Percentiles rank a stretch among this genome's conserved stretches.
phyloP scores from a whole-genome alignment of 371 early-diverging fungal species.

The Saksenaea oblongispora region DNA sequence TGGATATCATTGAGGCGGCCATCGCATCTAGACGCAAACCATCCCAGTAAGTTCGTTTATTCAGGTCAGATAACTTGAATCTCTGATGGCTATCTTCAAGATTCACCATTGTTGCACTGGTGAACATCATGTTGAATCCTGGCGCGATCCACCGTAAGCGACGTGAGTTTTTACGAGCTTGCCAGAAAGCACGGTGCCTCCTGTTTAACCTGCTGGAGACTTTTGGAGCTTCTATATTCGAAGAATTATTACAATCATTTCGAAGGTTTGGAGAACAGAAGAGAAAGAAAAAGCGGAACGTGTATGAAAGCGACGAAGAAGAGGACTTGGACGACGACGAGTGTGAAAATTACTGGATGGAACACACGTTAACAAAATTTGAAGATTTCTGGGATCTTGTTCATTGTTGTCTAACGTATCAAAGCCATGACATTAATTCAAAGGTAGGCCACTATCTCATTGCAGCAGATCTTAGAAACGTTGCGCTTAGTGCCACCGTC shows the following conservation, averaged over 20 bases:
- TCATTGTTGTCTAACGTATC: neutral
- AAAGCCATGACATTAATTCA: neutral
- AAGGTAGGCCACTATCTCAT: neutral
- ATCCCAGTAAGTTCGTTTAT: conserved; percentile 11
- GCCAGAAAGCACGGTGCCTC: conserved; percentile 11
- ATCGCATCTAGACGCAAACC: conserved; percentile 13
- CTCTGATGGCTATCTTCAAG: neutral
- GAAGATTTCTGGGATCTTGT: conserved; percentile 21
- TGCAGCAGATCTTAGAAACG: neutral
- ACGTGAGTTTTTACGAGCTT: neutral
- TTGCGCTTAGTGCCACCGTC: conserved; percentile 8
- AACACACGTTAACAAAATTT: conserved; percentile 10
- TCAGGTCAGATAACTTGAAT: neutral
- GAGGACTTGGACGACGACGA: conserved; percentile 15
- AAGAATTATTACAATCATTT: conserved; percentile 7
- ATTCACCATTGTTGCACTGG: conserved; percentile 3
- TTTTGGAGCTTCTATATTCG: conserved; percentile 14
- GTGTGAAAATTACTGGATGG: neutral
- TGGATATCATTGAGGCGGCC: conserved; percentile 14
- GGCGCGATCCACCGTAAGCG: neutral
- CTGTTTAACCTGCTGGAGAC: conserved; percentile 14
- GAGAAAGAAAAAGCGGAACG: neutral
- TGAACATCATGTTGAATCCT: conserved; percentile 15
- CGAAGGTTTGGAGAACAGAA: conserved; percentile 4
- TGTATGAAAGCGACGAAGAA: conserved; percentile 7